These are phyloP conservation scores for Candida ovalis DNA, from an alignment of 805 yeast genomes.

Conservation along the genomic window DNA sequence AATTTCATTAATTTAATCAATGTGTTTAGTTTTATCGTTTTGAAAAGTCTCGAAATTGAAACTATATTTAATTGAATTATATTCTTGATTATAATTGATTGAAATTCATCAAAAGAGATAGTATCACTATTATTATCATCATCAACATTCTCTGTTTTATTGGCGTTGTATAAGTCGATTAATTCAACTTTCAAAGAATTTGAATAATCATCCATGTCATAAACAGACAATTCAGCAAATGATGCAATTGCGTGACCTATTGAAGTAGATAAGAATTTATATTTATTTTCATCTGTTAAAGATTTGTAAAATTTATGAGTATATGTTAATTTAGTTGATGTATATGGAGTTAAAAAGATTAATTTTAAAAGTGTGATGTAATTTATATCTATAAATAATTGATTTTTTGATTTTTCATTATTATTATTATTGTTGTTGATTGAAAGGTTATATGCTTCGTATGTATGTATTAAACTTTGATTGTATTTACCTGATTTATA, in stretches of 20 bases:
- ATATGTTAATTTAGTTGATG: background rate
- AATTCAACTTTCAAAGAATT: background rate
- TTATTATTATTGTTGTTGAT: background rate
- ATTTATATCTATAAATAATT: background rate
- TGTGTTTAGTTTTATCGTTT: slow-evolving; percentile 14
- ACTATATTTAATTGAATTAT: slow-evolving; percentile 22
- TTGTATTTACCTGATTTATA: background rate
- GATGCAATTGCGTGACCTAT: background rate
- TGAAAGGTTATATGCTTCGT: background rate
- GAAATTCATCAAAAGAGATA: background rate
- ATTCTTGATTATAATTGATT: background rate
- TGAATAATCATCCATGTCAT: background rate
- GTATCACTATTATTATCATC: background rate
- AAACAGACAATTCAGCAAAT: background rate
- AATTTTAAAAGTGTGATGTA: background rate
- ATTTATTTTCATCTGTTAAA: background rate
- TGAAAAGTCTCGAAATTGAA: slow-evolving; percentile 18
- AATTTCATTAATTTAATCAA: slow-evolving; percentile 13
- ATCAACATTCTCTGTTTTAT: no score
- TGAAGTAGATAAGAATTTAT: background rate
- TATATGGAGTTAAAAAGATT: background rate
- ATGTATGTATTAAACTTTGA: background rate
- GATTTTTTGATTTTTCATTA: no score
- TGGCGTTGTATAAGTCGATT: background rate
- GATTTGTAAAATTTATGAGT: background rate